A percentile compares a stretch with the other conserved stretches of the same genome.
phyloP scores from a whole-genome alignment of 1,284 basidiomycete species.

The Sphagnurus paluster region DNA sequence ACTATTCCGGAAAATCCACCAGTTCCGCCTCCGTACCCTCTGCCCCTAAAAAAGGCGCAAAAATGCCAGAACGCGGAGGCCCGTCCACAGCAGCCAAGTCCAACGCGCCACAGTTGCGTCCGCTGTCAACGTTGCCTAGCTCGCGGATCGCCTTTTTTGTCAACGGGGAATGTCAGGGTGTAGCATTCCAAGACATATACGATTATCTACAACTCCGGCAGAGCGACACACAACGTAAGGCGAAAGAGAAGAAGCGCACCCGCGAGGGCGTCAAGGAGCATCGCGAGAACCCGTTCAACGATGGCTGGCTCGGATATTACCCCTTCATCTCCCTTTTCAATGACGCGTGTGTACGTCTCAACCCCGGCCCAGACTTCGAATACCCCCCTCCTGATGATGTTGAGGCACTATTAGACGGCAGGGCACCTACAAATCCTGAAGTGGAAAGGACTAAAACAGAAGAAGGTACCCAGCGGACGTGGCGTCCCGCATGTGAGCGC shows the following conservation, averaged over 20 bases:
- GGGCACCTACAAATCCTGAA: neutral
- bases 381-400: constrained; percentile 77
- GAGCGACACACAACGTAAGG: constrained; percentile 53
- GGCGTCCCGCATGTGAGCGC: constrained; percentile 77
- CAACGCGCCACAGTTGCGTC: constrained; percentile 48
- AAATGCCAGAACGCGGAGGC: constrained; percentile 53
- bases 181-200: constrained; percentile 88
- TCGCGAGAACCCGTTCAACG: constrained; percentile 85
- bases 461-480: constrained; percentile 41
- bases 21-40: constrained; percentile 59
- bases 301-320: constrained; percentile 95
- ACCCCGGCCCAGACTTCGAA: constrained; percentile 86
- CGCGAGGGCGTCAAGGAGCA: constrained; percentile 73
- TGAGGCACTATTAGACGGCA: constrained; percentile 54
- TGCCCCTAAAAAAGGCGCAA: constrained; percentile 64
- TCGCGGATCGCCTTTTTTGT: constrained; percentile 90
- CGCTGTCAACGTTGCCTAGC: constrained; percentile 69
- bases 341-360: constrained; percentile 81
- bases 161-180: constrained; percentile 86
- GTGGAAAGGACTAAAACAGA: no score
- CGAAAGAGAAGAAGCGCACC: constrained; percentile 54
- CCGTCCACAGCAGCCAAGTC: constrained; percentile 29
- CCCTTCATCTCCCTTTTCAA: constrained; percentile 94
- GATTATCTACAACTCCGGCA: constrained; percentile 88
- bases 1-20: constrained; percentile 60